A percentile compares a stretch with the other conserved stretches of the same genome.
These are phyloP conservation scores for Samsoniella hepiali DNA, from an alignment of 2,329 filamentous ascomycete genomes.

Conservation along the genomic window DNA sequence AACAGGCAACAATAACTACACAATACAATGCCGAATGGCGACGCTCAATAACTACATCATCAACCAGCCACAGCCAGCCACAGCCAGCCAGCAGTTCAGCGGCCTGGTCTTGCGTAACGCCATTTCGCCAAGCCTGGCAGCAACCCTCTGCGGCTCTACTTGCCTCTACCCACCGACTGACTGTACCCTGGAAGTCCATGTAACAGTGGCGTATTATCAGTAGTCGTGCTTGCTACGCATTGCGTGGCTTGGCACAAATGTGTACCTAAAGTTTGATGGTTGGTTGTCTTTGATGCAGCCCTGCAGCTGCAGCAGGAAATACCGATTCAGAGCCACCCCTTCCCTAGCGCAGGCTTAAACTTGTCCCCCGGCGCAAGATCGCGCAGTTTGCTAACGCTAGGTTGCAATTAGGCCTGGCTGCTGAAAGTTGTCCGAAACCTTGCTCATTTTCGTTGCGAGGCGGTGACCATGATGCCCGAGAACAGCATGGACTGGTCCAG, in stretches of 20 bases:
- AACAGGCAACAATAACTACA: not conserved
- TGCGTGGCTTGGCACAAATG: not conserved
- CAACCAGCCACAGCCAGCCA: not conserved
- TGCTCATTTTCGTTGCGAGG: not conserved
- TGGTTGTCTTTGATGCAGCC: conserved; percentile 1
- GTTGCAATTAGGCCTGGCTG: not conserved
- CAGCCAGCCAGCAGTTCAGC: not conserved
- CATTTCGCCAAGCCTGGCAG: not conserved
- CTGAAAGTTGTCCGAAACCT: not conserved
- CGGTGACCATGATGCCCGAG: not conserved
- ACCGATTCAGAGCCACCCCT: not conserved
- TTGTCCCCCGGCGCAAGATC: conserved; percentile 10
- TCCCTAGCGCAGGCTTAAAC: not conserved
- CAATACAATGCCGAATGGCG: not conserved
- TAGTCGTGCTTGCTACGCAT: not conserved
- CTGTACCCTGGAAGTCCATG: not conserved
- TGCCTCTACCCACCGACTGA: not conserved
- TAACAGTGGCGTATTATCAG: not conserved
- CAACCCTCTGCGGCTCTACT: not conserved
- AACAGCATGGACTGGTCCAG: not conserved
- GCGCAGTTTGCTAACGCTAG: conserved; percentile 3
- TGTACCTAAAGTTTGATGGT: not conserved
- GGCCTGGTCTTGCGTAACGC: not conserved
- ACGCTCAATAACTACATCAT: not conserved
- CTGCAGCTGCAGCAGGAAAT: not conserved